Evolutionary conservation across 2,329 filamentous ascomycete genomes (phyloP).

Genomic region (Claviceps pusilla): DNA sequence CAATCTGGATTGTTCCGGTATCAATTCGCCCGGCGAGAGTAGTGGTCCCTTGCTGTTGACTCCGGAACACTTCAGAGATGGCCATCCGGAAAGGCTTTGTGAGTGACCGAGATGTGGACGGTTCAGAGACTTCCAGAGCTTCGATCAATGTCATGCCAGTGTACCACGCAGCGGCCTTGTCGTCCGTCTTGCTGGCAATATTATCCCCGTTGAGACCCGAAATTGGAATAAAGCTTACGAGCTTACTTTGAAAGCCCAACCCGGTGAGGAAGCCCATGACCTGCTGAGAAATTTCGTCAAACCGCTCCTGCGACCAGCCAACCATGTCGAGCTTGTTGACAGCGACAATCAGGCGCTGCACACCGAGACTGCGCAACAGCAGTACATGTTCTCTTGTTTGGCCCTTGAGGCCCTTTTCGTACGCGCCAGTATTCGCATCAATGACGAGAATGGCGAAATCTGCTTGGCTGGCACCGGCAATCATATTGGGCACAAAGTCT

Average conservation of each 20-base stretch:
- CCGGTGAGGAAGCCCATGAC: slow-evolving; percentile 68
- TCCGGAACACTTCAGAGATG: slow-evolving; percentile 74
- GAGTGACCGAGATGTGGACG: slow-evolving; percentile 48
- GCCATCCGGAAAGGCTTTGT: slow-evolving; percentile 73
- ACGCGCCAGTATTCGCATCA: slow-evolving; percentile 77
- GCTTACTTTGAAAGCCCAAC: slow-evolving; percentile 68
- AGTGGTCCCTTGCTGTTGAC: slow-evolving; percentile 63
- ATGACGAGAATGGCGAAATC: slow-evolving; percentile 93
- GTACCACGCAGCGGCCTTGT: slow-evolving; percentile 59
- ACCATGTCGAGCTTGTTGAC: slow-evolving; percentile 92
- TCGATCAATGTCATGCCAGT: slow-evolving; percentile 63
- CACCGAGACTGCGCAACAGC: slow-evolving; percentile 76
- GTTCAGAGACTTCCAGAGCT: slow-evolving; percentile 70
- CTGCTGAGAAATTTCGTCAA: slow-evolving; percentile 72
- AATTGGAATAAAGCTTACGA: slow-evolving; percentile 75
- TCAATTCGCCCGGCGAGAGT: slow-evolving; percentile 80
- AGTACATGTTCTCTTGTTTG: slow-evolving; percentile 91
- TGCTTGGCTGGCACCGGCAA: slow-evolving; percentile 86
- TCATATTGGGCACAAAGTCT: slow-evolving; percentile 98
- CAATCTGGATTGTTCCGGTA: slow-evolving; percentile 67
- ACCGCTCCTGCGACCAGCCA: slow-evolving; percentile 67
- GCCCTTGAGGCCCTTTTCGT: slow-evolving; percentile 83
- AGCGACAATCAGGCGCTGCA: slow-evolving; percentile 74
- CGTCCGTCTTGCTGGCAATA: slow-evolving; percentile 45
- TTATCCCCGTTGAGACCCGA: slow-evolving; percentile 85